Evolutionary conservation across 768 basidiomycete genomes (phyloP), one percentile per base, ranked within the genome.

Genomic region (Nidularia sp.): DNA sequence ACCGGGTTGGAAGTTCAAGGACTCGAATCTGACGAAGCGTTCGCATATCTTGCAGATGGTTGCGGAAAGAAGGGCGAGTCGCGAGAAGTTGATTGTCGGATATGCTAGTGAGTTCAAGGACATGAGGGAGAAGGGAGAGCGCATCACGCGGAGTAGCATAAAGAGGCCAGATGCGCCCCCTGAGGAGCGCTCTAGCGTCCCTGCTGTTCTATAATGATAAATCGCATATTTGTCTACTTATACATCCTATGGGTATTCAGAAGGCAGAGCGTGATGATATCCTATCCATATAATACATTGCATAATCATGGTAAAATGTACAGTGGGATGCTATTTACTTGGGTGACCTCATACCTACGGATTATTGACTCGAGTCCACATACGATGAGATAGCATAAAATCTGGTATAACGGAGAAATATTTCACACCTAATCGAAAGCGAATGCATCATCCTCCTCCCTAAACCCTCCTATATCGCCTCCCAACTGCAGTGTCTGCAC

Each of bases 41-140:
- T 72, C 74, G n/a, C 71, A 75, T 49, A 76, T 79, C 41, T 55
- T 79, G 42, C 67, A 71, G 15, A 54, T 75, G 9, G 68, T 79
- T 51, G 70, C 72, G 15, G 74, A 76, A 54, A 69, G 74, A 46
- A 65, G 73, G 53, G 66, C 64, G 50, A 63, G 67, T 62, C 66
- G 75, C 53, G 77, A 79, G 57, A 57, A 55, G 9, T 59, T 75
- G 35, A 66, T 79, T 22, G 49, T 66, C 6, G 60, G 60, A 25
- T 68, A 71, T 57, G 71, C 66, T 33, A 52, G 60, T 8, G 64
- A 66, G 33, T 73, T 74, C 60, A 61, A 64, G 58, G 59, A 67
- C 48, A 62, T 71, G 63, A 64, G 75, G 45, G 55, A 60, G 50
- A 61, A 60, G 39, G 70, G 67, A 35, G 64, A 69, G 52, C 47